A percentile compares a stretch with the other conserved stretches of the same genome.
These are phyloP conservation scores for Populus tremula DNA, from an alignment of 345 rosid species.

Conservation along the genomic window DNA sequence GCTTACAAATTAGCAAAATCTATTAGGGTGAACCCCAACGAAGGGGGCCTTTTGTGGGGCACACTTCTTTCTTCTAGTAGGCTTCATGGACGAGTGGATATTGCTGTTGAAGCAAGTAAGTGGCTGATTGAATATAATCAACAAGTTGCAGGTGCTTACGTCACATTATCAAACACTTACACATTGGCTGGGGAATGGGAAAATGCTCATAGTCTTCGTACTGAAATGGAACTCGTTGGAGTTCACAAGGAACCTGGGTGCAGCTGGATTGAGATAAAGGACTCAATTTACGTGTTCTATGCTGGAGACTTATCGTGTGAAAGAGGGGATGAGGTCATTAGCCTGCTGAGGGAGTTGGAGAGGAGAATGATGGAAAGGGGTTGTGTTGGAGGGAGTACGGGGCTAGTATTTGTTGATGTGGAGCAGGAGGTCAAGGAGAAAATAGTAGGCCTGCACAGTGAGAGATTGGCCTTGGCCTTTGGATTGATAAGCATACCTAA, in stretches of 20 bases:
- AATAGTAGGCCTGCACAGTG: slow-evolving; percentile 62
- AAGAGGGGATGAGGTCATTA: slow-evolving; percentile 38
- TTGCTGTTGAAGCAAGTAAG: slow-evolving; percentile 61
- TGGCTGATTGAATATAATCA: slow-evolving; percentile 49
- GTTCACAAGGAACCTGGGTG: slow-evolving; percentile 68
- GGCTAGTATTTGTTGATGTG: slow-evolving; percentile 53
- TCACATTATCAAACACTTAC: slow-evolving; percentile 63
- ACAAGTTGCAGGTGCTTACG: slow-evolving; percentile 62
- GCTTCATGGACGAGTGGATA: slow-evolving; percentile 67
- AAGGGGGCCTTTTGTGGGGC: slow-evolving; percentile 73
- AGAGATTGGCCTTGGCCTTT: slow-evolving; percentile 64
- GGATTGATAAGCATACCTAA: slow-evolving; percentile 47
- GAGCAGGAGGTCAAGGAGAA: slow-evolving; percentile 65
- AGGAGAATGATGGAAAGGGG: slow-evolving; percentile 59
- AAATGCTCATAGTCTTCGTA: slow-evolving; percentile 45
- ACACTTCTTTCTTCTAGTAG: slow-evolving; percentile 71
- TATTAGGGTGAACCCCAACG: slow-evolving; percentile 32
- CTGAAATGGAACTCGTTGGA: slow-evolving; percentile 59
- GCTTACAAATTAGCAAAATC: slow-evolving; percentile 60
- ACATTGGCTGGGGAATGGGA: slow-evolving; percentile 68
- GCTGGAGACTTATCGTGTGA: slow-evolving; percentile 53
- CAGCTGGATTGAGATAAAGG: slow-evolving; percentile 73
- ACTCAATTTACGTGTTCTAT: slow-evolving; percentile 43
- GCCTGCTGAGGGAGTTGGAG: slow-evolving; percentile 50
- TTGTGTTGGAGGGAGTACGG: slow-evolving; percentile 36